Conservation (phyloP, 805 yeast species). For the Metschnikowia baotianmanensis region DNA sequence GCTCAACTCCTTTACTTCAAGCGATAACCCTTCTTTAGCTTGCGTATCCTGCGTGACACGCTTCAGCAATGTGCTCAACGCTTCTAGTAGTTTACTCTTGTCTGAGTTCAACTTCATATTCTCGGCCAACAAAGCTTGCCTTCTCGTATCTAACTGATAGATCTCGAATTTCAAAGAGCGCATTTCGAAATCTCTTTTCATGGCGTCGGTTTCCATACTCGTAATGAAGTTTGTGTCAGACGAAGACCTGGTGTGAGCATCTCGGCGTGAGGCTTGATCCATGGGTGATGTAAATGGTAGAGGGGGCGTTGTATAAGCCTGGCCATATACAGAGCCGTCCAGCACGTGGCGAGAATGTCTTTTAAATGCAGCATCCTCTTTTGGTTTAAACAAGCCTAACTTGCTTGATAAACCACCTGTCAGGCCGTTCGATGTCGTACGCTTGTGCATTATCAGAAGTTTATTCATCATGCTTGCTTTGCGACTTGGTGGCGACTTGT, state of each 20-base stretch:
- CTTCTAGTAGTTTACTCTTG: slow-evolving; percentile 28
- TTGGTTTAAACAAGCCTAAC: slow-evolving; percentile 33
- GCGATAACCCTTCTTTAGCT: slow-evolving; percentile 41
- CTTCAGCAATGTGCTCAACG: slow-evolving; percentile 39
- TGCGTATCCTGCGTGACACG: slow-evolving; percentile 42
- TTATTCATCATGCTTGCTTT: slow-evolving; percentile 32
- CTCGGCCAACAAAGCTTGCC: slow-evolving; percentile 25
- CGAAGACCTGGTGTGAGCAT: slow-evolving; percentile 40
- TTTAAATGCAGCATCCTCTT: slow-evolving; percentile 18
- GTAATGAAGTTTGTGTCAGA: slow-evolving; percentile 41
- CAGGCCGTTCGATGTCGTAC: slow-evolving; percentile 39
- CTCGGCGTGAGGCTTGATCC: slow-evolving; percentile 13
- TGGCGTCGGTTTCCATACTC: slow-evolving; percentile 16
- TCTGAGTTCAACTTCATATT: slow-evolving; percentile 28
- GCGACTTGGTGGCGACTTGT: slow-evolving; percentile 21
- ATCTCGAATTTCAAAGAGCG: slow-evolving; percentile 40
- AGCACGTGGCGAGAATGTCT: slow-evolving; percentile 41
- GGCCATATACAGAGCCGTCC: slow-evolving; percentile 36
- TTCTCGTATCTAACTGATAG: slow-evolving; percentile 29
- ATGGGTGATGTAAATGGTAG: slow-evolving; percentile 34
- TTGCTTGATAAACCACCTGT: slow-evolving; percentile 24
- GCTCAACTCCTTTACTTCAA: slow-evolving; percentile 53
- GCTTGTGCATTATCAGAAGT: slow-evolving; percentile 37
- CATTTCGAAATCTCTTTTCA: slow-evolving; percentile 37
- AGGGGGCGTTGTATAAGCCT: slow-evolving; percentile 46